A percentile compares a stretch with the other conserved stretches of the same genome.
phyloP scores from a whole-genome alignment of 768 basidiomycete genomes.

The Macrocybe gigantea region DNA sequence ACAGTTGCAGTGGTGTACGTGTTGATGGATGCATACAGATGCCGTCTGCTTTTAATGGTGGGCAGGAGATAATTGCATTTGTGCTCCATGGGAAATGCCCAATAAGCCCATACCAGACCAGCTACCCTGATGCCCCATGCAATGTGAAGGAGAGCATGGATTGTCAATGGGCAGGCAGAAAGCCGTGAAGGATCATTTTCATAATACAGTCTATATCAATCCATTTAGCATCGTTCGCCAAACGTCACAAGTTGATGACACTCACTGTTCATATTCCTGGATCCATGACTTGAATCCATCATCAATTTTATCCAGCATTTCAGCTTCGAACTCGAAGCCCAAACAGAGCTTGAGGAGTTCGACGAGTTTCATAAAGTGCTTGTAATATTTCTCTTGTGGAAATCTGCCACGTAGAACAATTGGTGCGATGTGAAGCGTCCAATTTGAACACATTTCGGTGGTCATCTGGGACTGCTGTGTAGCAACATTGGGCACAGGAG shows the following conservation, averaged over 20 bases:
- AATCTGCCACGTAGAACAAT: constrained; percentile 29
- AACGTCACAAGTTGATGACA: background rate
- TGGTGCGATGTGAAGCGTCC: constrained; percentile 32
- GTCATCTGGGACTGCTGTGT: constrained; percentile 9
- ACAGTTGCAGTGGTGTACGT: constrained; percentile 8
- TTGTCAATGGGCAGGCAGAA: constrained; percentile 14
- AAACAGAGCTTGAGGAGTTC: constrained; percentile 28
- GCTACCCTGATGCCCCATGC: constrained; percentile 22
- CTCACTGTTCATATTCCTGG: background rate
- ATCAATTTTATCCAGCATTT: background rate
- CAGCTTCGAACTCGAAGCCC: constrained; percentile 22
- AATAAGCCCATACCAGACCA: constrained; percentile 33
- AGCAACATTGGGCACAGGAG: constrained; percentile 9
- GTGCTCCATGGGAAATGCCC: constrained; percentile 34
- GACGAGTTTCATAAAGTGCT: constrained; percentile 36
- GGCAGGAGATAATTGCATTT: constrained; percentile 23
- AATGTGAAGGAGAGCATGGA: constrained; percentile 31
- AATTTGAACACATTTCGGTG: constrained; percentile 34
- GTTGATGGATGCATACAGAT: constrained; percentile 12
- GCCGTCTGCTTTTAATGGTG: constrained; percentile 19
- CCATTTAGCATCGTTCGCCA: background rate
- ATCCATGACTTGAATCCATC: background rate
- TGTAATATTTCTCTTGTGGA: constrained; percentile 25
- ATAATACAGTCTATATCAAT: background rate
- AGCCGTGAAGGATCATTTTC: background rate